A percentile compares a stretch with the other conserved stretches of the same genome.
Conservation (phyloP, 257 asterid genomes). For the Buddleja alternifolia region DNA sequence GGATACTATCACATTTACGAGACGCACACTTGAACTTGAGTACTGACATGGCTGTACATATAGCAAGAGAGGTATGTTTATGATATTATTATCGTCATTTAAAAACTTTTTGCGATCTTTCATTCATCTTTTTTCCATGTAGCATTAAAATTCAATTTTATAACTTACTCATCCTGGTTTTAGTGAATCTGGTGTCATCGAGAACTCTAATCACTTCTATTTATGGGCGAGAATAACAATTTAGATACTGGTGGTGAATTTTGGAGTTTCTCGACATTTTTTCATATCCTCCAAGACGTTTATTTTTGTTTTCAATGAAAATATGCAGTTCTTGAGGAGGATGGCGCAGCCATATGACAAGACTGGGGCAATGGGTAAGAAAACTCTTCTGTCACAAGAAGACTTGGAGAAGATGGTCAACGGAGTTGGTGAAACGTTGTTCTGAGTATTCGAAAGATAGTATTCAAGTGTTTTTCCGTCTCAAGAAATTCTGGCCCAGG, state of each 20-base stretch:
- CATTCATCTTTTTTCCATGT: too few relatives aligned
- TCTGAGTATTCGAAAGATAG: conserved; percentile 25
- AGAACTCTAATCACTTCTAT: neutral
- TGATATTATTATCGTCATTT: too few relatives aligned
- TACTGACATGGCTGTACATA: conserved; percentile 97
- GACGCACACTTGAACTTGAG: conserved; percentile 97
- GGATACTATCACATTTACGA: conserved; percentile 94
- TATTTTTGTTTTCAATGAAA: neutral
- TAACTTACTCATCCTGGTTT: too few relatives aligned
- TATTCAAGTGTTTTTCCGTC: too few relatives aligned
- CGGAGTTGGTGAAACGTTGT: conserved; percentile 52
- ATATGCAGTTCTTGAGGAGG: conserved; percentile 79
- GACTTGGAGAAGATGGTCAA: conserved; percentile 83
- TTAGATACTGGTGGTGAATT: neutral
- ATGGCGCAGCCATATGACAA: conserved; percentile 99
- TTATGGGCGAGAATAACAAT: neutral
- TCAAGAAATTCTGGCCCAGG: too few relatives aligned
- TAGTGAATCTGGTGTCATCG: too few relatives aligned
- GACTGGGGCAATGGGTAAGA: conserved; percentile 82
- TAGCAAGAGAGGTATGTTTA: conserved; percentile 88
- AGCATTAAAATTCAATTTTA: too few relatives aligned
- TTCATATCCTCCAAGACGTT: neutral
- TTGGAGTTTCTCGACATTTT: neutral
- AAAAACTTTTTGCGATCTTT: too few relatives aligned
- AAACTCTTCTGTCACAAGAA: conserved; percentile 79